Evolutionary conservation across 1,284 basidiomycete genomes (phyloP).

Genomic region (Apiotrichum gamsii): DNA sequence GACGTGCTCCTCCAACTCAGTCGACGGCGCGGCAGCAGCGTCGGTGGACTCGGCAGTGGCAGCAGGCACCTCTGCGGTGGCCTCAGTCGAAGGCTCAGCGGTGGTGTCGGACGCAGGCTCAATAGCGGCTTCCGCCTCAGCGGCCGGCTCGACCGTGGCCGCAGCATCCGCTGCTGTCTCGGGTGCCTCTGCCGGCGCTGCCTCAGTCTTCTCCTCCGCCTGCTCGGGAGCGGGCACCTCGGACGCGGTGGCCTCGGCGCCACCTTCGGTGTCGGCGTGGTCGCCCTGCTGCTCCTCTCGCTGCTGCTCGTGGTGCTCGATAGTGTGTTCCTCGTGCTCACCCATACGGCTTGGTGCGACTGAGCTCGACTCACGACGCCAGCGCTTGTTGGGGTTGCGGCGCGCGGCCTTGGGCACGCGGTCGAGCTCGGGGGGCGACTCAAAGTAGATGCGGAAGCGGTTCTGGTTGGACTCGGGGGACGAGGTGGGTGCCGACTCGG

Average conservation of each 20-base stretch:
- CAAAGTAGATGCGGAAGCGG: conserved; percentile 49
- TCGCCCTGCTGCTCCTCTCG: conserved; percentile 10
- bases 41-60: neutral
- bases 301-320: conserved; percentile 41
- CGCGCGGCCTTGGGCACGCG: conserved; percentile 35
- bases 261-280: conserved; percentile 13
- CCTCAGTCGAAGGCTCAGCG: neutral
- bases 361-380: conserved; percentile 53
- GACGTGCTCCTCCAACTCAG: conserved; percentile 15
- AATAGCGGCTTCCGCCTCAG: conserved; percentile 4
- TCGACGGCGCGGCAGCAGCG: neutral
- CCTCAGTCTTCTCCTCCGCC: conserved; percentile 7
- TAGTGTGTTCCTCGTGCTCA: conserved; percentile 14
- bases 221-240: conserved; percentile 22
- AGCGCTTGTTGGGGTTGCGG: conserved; percentile 55
- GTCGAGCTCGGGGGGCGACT: conserved; percentile 47
- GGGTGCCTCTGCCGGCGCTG: too few species aligned
- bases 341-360: conserved; percentile 29
- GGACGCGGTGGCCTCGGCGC: conserved; percentile 38
- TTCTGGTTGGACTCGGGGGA: conserved; percentile 40
- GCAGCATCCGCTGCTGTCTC: conserved; percentile 7
- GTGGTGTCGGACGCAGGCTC: conserved; percentile 4
- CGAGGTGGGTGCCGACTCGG: conserved; percentile 11
- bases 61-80: neutral
- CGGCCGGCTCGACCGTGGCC: neutral